Conservation (phyloP, 2,329 filamentous ascomycete species). For the Penicillium palitans region DNA sequence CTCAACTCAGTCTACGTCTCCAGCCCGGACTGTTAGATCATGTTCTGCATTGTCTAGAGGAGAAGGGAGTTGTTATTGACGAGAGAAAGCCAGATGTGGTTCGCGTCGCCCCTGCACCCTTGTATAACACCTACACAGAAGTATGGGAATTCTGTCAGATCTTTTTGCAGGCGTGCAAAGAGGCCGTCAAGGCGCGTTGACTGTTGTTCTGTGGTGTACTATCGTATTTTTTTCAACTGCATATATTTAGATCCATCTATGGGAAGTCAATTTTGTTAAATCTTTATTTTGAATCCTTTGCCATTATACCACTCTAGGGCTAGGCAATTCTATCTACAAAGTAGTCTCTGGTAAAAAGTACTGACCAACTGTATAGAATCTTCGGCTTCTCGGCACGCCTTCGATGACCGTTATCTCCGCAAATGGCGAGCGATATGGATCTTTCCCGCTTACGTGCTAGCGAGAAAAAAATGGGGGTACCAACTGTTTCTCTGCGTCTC, state of each 20-base stretch:
- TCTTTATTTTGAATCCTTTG: not conserved
- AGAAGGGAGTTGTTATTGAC: constrained; percentile 73
- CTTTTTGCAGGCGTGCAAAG: constrained; percentile 52
- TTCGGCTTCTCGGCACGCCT: constrained; percentile 25
- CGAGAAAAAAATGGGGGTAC: not conserved
- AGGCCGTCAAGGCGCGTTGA: constrained; percentile 31
- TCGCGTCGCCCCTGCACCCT: constrained; percentile 75
- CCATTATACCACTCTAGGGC: not conserved
- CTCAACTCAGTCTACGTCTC: constrained; percentile 75
- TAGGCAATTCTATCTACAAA: not conserved
- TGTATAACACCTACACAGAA: constrained; percentile 81
- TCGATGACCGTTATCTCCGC: constrained; percentile 10
- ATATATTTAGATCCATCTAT: not conserved
- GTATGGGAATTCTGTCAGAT: constrained; percentile 62
- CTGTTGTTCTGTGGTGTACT: not conserved
- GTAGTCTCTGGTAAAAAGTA: not conserved
- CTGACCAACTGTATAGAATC: not conserved
- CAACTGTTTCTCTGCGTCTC: not conserved
- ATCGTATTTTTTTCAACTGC: not conserved
- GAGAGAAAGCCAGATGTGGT: constrained; percentile 85
- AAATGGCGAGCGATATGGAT: constrained; percentile 8
- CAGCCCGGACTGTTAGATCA: constrained; percentile 67
- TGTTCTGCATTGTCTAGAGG: constrained; percentile 64
- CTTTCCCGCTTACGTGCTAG: constrained; percentile 7
- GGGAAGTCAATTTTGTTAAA: not conserved